Conservation (phyloP, 2,329 filamentous ascomycete genomes). For the Pseudofabraea citricarpa region DNA sequence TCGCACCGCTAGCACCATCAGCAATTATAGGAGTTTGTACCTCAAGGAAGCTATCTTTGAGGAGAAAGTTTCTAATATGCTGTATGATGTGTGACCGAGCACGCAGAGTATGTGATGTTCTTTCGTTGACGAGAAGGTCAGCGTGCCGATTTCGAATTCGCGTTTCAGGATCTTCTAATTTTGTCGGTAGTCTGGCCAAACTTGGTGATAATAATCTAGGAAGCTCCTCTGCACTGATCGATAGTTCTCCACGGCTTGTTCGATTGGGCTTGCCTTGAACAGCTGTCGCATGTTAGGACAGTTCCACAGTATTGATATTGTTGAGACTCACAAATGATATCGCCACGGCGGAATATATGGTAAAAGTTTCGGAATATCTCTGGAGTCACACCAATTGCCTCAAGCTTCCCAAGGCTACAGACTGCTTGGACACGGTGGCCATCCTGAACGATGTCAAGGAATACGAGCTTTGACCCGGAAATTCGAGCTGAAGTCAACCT, state of each 20-base stretch:
- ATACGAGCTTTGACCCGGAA: slow-evolving; percentile 73
- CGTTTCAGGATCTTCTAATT: slow-evolving; percentile 65
- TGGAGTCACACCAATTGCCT: slow-evolving; percentile 26
- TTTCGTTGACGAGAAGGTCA: slow-evolving; percentile 74
- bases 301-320: slow-evolving; percentile 1
- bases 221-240: slow-evolving; percentile 61
- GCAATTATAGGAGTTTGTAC: slow-evolving; percentile 89
- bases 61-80: slow-evolving; percentile 68
- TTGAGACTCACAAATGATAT: slow-evolving; percentile 69
- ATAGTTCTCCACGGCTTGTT: slow-evolving; percentile 69
- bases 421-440: slow-evolving; percentile 71
- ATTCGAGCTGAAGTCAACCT: slow-evolving; percentile 69
- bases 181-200: slow-evolving; percentile 72
- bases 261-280: slow-evolving; percentile 65
- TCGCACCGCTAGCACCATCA: slow-evolving; percentile 77
- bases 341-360: slow-evolving; percentile 69
- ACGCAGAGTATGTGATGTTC: slow-evolving; percentile 63
- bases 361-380: slow-evolving; percentile 54
- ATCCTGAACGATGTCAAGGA: slow-evolving; percentile 75
- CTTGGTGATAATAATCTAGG: slow-evolving; percentile 73
- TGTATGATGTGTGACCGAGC: slow-evolving; percentile 72
- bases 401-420: slow-evolving; percentile 56
- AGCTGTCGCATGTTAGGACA: slow-evolving; percentile 30
- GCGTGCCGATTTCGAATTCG: slow-evolving; percentile 76
- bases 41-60: slow-evolving; percentile 70